phyloP scores from a whole-genome alignment of 345 rosid genomes.

The Ceriops decandra region DNA sequence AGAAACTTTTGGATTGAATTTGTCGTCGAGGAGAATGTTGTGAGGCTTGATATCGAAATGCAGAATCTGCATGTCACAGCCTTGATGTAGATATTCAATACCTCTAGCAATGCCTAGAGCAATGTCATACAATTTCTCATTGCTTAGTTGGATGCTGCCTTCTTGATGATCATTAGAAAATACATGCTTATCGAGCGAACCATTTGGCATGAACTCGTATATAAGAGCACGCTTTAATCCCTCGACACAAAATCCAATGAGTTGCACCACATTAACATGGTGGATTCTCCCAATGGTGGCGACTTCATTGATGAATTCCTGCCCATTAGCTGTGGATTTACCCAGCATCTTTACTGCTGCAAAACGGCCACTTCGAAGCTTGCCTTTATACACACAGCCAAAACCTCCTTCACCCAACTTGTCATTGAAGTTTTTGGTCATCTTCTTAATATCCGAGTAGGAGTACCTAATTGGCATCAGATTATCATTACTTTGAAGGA shows the following conservation, averaged over 20 bases:
- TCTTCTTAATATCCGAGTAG: conserved; percentile 1
- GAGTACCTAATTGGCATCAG: conserved; percentile 21
- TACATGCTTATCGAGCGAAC: conserved; percentile 11
- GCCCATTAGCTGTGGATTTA: neutral
- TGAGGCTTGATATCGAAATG: conserved; percentile 19
- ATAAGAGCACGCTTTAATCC: conserved; percentile 11
- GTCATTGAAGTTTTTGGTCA: neutral
- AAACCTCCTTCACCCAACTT: conserved; percentile 10
- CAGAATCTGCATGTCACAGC: conserved; percentile 10
- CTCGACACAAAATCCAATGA: conserved; percentile 4
- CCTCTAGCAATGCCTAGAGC: conserved; percentile 20
- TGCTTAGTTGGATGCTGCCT: neutral
- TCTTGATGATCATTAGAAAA: neutral
- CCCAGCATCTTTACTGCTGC: conserved; percentile 5
- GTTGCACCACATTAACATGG: conserved; percentile 6
- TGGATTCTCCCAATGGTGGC: conserved; percentile 11
- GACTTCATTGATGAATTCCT: conserved; percentile 10
- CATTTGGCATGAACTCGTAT: conserved; percentile 18
- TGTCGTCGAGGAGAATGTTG: conserved; percentile 13
- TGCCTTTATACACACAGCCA: conserved; percentile 11
- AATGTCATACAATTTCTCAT: conserved; percentile 8
- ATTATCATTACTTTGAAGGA: conserved; percentile 8
- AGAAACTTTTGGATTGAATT: conserved; percentile 4
- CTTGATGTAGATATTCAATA: conserved; percentile 8
- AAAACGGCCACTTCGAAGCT: conserved; percentile 1